phyloP scores from a whole-genome alignment of 2,329 filamentous ascomycete species.

The Pseudocercospora vitis region DNA sequence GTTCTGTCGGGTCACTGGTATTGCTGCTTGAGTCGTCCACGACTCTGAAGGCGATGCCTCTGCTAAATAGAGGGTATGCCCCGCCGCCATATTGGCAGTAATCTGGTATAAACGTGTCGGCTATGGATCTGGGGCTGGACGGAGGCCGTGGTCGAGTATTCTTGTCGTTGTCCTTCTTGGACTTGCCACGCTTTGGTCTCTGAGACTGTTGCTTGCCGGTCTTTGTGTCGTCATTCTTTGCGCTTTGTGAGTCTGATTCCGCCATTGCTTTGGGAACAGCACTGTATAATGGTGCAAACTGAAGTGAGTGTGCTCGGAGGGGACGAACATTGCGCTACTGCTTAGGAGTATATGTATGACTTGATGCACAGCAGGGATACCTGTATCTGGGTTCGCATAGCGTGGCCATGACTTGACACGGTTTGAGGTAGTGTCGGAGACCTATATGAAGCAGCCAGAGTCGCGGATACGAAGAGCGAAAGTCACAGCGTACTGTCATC shows the following conservation, averaged over 20 bases:
- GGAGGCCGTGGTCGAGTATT: too few relatives aligned
- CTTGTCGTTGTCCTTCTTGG: too few relatives aligned
- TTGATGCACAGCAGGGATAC: neutral
- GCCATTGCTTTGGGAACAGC: neutral
- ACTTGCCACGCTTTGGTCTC: neutral
- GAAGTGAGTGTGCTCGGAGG: neutral
- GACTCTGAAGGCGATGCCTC: slow-evolving; percentile 5
- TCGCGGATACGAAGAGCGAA: too few relatives aligned
- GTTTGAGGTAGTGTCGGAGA: too few relatives aligned
- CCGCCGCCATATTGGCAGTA: neutral
- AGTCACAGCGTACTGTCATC: too few relatives aligned
- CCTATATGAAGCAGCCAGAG: too few relatives aligned
- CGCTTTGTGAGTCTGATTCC: neutral
- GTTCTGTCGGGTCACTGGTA: neutral
- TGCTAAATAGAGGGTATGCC: neutral
- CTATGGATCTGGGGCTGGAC: too few relatives aligned
- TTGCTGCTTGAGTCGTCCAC: neutral
- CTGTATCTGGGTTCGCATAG: too few relatives aligned
- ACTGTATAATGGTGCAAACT: neutral
- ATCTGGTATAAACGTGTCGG: neutral
- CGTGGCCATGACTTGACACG: too few relatives aligned
- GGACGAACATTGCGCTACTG: neutral
- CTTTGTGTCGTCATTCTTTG: neutral
- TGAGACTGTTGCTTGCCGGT: neutral
- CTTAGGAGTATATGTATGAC: neutral